Evolutionary conservation across 441 rosid genomes (phyloP).

Genomic region (Macaranga tanarius): DNA sequence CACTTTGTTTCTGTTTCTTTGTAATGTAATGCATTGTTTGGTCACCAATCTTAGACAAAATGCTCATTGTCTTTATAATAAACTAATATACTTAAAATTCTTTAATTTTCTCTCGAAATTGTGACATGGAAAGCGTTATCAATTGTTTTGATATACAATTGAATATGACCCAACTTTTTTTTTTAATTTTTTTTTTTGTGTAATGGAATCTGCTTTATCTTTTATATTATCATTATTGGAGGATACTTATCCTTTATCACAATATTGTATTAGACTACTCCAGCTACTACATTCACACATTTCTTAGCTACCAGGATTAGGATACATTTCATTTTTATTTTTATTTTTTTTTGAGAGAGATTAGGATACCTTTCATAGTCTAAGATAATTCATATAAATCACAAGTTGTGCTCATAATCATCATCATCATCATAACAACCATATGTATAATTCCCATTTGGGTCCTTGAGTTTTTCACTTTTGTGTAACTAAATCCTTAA

Average conservation of each 20-base stretch:
- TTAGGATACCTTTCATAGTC: neutral
- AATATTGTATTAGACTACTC: neutral
- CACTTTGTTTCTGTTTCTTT: neutral
- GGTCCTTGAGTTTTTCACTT: no score
- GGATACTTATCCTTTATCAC: neutral
- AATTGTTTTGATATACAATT: neutral
- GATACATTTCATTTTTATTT: no score
- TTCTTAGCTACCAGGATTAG: neutral
- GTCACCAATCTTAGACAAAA: slow-evolving; percentile 9
- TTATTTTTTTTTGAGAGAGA: no score
- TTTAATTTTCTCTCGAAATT: neutral
- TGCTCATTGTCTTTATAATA: slow-evolving; percentile 4
- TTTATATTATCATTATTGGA: neutral
- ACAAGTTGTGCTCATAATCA: neutral
- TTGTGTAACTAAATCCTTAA: no score
- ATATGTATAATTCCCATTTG: neutral
- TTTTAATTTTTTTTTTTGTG: neutral
- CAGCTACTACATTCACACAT: slow-evolving; percentile 4
- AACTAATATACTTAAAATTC: neutral
- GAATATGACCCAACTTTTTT: slow-evolving; percentile 8
- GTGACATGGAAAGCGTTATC: neutral
- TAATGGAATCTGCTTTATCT: slow-evolving; percentile 25
- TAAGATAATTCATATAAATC: neutral
- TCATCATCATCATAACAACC: neutral
- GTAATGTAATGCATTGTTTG: slow-evolving; percentile 12